These are phyloP conservation scores for Pseudocercospora cruenta DNA, from an alignment of 2,329 filamentous ascomycete species.

Conservation along the genomic window DNA sequence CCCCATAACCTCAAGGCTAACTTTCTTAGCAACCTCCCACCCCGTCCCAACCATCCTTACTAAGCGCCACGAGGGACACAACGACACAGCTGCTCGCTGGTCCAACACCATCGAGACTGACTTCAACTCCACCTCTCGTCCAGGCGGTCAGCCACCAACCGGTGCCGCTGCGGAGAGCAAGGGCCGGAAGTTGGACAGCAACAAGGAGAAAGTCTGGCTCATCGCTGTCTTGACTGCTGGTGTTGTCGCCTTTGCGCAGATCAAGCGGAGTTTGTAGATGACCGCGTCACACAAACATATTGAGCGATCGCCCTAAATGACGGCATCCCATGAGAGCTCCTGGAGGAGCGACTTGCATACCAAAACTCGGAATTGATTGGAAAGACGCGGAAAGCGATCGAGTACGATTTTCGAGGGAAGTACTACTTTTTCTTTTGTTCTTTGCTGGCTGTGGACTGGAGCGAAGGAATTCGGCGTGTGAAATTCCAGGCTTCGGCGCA, in stretches of 20 bases:
- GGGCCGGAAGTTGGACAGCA: not conserved
- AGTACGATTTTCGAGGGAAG: not conserved
- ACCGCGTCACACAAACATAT: not conserved
- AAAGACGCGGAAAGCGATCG: not conserved
- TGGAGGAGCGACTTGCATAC: not conserved
- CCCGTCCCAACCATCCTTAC: not conserved
- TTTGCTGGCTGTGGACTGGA: not conserved
- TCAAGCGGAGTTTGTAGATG: not conserved
- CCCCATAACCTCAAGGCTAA: not conserved
- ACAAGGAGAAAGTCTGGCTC: constrained; percentile 6
- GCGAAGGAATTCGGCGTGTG: not conserved
- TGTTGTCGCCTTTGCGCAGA: constrained; percentile 2
- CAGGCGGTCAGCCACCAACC: not conserved
- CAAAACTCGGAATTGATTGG: not conserved
- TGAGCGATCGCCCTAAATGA: not conserved
- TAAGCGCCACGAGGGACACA: not conserved
- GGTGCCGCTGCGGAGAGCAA: not conserved
- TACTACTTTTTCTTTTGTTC: not conserved
- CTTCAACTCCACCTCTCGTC: not conserved
- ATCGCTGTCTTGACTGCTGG: not conserved
- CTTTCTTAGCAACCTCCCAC: not conserved
- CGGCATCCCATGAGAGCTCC: not conserved
- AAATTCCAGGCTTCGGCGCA: too few species aligned
- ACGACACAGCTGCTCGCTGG: not conserved
- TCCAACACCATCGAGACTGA: not conserved